A percentile compares a stretch with the other conserved stretches of the same genome.
These are phyloP conservation scores for Kingdonia uniflora DNA, from an alignment of 164 flowering plant species.

Conservation along the genomic window DNA sequence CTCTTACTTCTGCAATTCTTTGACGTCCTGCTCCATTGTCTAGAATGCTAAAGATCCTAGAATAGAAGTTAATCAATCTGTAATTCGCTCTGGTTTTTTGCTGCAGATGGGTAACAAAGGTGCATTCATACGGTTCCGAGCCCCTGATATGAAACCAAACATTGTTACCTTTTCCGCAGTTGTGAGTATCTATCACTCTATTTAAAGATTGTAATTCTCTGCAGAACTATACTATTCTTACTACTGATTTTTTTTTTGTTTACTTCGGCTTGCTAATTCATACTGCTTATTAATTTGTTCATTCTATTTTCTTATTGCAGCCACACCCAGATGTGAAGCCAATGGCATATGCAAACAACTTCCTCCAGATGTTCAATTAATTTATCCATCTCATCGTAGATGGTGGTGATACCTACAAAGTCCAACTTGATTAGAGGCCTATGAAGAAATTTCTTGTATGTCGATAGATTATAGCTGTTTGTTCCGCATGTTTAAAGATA, in stretches of 20 bases:
- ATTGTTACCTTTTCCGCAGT: conserved; percentile 84
- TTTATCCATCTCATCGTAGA: neutral
- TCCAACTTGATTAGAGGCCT: too few species aligned
- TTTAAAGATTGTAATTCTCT: neutral
- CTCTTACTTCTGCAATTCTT: too few species aligned
- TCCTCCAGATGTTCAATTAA: conserved; percentile 73
- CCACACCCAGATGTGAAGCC: conserved; percentile 93
- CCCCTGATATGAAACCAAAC: conserved; percentile 88
- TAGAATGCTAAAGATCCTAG: too few species aligned
- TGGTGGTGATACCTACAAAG: too few species aligned
- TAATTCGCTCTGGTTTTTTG: neutral
- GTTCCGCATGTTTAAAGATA: too few species aligned
- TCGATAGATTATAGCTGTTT: too few species aligned
- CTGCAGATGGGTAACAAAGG: conserved; percentile 99
- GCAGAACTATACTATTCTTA: too few species aligned
- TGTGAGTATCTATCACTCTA: conserved; percentile 40
- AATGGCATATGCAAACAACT: conserved; percentile 97
- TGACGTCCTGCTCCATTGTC: too few species aligned
- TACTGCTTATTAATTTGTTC: neutral
- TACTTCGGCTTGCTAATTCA: neutral
- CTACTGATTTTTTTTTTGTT: neutral
- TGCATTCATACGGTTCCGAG: conserved; percentile 80
- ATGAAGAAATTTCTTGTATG: too few species aligned
- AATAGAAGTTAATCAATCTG: too few species aligned
- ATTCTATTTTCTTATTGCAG: conserved; percentile 26